Evolutionary conservation across 768 basidiomycete genomes (phyloP).

Genomic region (Collybiopsis luxurians): DNA sequence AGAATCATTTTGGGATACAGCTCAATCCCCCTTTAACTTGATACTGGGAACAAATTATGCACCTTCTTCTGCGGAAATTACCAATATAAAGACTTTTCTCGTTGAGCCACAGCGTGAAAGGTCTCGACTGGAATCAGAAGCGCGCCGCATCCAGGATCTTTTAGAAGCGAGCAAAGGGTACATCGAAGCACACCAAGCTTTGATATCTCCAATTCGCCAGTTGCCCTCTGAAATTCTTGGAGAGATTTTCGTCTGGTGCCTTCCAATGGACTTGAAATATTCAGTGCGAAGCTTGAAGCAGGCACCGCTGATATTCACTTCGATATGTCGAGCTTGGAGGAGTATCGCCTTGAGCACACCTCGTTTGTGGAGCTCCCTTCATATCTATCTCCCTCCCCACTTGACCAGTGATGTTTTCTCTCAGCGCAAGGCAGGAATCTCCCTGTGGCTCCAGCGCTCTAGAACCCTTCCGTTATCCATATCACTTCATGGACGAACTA

Average conservation of each 20-base stretch:
- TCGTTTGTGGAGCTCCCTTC: constrained; percentile 23
- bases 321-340: constrained; percentile 26
- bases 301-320: constrained; percentile 22
- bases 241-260: constrained; percentile 24
- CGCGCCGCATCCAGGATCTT: neutral
- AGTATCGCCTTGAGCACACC: constrained; percentile 21
- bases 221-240: constrained; percentile 22
- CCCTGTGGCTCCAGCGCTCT: neutral
- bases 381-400: constrained; percentile 1
- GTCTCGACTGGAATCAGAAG: neutral
- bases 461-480: neutral
- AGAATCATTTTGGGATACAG: too few relatives aligned
- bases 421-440: neutral
- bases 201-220: constrained; percentile 21
- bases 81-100: neutral
- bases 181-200: constrained; percentile 19
- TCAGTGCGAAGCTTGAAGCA: constrained; percentile 16
- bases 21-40: constrained; percentile 1
- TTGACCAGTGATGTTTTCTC: neutral
- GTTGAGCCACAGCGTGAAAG: neutral
- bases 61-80: neutral
- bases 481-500: neutral
- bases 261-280: constrained; percentile 13
- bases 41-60: constrained; percentile 4
- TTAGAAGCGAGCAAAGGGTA: neutral